Base-by-base conservation (phyloP, 148 eudicot genomes). In the Nyssa sinensis region DNA sequence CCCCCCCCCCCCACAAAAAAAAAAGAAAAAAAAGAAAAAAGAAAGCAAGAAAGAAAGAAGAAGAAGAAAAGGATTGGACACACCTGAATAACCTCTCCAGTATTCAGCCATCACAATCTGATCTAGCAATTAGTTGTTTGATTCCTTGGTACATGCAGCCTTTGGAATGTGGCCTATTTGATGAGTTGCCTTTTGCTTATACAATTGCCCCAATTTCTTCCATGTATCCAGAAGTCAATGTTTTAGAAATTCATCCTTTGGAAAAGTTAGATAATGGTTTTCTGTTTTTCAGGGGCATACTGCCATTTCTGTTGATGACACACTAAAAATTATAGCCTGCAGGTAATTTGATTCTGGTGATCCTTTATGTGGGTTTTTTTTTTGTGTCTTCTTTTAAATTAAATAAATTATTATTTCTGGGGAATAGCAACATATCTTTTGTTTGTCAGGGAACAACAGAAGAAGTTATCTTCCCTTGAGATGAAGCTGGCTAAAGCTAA, bases 251-350 rank as follows among this genome's bases (percentile, higher is more conserved):
- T 3, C 39, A 19, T 53, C n/a, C 34, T 63, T 68, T 49, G 27
- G 27, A 8, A 55, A 64, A 33, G 24, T 44, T 41, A 34, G 49
- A 57, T 21, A 19, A 19, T 25, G 33, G 34, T 76, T 72, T 77
- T 62, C 62, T 61, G n/a, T 31, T 75, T 37, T 75, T 66, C 90
- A 93, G 98, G 94, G 87, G 13, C 80, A 81, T 14, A 77, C 92
- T 71, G 86, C 96, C 65, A 72, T 91, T 82, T 89, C 96, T 73
- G 91, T 93, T 71, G 96, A 91, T 79, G 96, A 86, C 71, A 88
- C 96, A 30, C 74, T 93, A 60, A 93, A 88, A 79, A 80, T 93
- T 31, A 91, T 89, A 76, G 61, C 78, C 44, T 93, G 96, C 84
- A 88, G 94, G 98, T 88, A 59, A 55, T 79, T 71, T 81, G 39